A percentile compares a stretch with the other conserved stretches of the same genome.
Conservation (phyloP, 1,139 yeast species). For the Meyerozyma elateridarum region DNA sequence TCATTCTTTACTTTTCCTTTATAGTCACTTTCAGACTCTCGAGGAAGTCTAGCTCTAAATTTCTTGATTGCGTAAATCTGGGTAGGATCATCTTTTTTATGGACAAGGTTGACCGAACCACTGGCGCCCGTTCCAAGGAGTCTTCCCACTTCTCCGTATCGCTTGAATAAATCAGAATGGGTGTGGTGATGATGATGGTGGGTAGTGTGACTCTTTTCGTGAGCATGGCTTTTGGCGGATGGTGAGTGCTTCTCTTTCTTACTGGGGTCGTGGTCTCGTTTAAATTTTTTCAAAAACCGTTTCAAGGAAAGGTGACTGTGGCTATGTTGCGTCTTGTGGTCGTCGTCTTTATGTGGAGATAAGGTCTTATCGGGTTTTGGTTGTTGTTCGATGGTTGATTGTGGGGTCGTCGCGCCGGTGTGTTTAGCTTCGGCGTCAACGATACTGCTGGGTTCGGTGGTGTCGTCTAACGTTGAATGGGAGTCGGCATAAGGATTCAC, state of each 20-base stretch:
- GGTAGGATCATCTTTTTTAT: slow-evolving; percentile 39
- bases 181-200: slow-evolving; percentile 2
- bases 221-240: neutral
- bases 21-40: slow-evolving; percentile 53
- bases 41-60: slow-evolving; percentile 50
- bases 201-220: slow-evolving; percentile 1
- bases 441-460: neutral
- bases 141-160: slow-evolving; percentile 57
- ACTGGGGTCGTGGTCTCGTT: slow-evolving; percentile 13
- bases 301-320: slow-evolving; percentile 31
- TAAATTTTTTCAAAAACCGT: slow-evolving; percentile 37
- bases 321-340: slow-evolving; percentile 8
- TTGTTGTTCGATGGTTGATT: no score
- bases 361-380: no score
- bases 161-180: slow-evolving; percentile 21
- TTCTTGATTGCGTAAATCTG: slow-evolving; percentile 65
- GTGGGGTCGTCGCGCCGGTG: no score
- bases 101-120: slow-evolving; percentile 64
- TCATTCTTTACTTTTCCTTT: slow-evolving; percentile 62
- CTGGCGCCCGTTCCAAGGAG: slow-evolving; percentile 73
- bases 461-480: neutral
- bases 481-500: slow-evolving; percentile 3
- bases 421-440: neutral
- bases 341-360: no score
- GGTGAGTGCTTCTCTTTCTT: no score